Base-by-base conservation (phyloP, 495 filamentous ascomycete species). In the Penicillium coprophilum region DNA sequence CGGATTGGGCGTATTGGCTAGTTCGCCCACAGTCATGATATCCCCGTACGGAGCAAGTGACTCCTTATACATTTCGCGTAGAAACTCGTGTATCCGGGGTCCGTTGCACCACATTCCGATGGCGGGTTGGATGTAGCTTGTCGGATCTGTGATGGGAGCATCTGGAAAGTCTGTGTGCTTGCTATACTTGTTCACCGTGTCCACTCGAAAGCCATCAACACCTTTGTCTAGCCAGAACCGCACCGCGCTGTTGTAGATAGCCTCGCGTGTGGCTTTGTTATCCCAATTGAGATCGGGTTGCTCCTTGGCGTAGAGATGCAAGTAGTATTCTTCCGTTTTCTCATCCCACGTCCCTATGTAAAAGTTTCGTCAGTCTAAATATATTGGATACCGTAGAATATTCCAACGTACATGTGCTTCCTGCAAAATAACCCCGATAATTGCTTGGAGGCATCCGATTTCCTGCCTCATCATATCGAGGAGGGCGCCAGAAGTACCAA, bases 401-500 rank as follows among this genome's bases (percentile, higher is more conserved):
- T 39, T 24, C 23, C 23, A 36, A 58, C 56, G 27, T 19, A 53
- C 80, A 83, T 8, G 76, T 77, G 38, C 71, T 76, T 39, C 78
- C 78, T 15, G 75, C 79, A 27, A 84, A 80, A 30, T 76, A 74
- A 44, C 68, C 63, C 12, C 74, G 71, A 71, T 78, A 85, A 62
- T 85, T 85, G 50, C 79, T 85, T 0, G 82, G 82, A 0, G 81
- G 82, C 15, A 69, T 55, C 2, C 77, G 71, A 11, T 75, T 75
- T 23, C 82, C 82, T 21, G 73, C 50, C 1, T 59, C 55, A 53
- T 81, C 77, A 55, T 75, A 76, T 20, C 68, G 67, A 0, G 80
- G 63, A 12, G 73, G 72, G 57, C 76, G 72, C 82, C 82, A 85
- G 62, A 83, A 79, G 53, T 85, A 85, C 82, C 82, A 85, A 57